Evolutionary conservation across 345 rosid genomes (phyloP), one percentile per base, ranked within the genome.

Genomic region (Rhizophora apiculata): DNA sequence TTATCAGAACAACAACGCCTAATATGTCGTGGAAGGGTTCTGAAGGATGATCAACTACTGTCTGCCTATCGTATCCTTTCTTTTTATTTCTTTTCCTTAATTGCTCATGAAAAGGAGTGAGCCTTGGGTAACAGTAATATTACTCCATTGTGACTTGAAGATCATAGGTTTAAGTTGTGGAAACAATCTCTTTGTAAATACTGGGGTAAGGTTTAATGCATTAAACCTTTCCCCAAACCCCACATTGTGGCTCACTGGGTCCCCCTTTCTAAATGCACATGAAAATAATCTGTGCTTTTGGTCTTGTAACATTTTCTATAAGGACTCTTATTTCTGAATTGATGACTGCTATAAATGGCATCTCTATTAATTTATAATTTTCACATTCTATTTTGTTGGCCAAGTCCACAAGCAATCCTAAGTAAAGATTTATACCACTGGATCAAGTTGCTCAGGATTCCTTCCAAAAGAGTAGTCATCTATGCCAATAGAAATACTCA

Each of bases 51-150:
- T 68, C 90, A 89, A 63, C 88, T 89, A 15, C 92, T 89, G 59
- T 89, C 96, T 70, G 96, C 96, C 26, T 87, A 89, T 68, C 90
- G 96, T 89, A 89, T 89, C 96, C 87, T 80, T 76, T 27, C 63
- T 64, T 29, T n/a, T 65, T 55, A 22, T 36, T 43, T 43, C 49
- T 15, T 13, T 43, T 43, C 16, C 15, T 1, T 68, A 36, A 20
- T 18, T 57, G 36, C 64, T 70, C 20, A 60, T 64, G 9, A 16
- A 64, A 64, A 56, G 13, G 49, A 11, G 16, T 0, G 5, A 43
- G 49, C 5, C 18, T 11, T 43, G 49, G 18, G 49, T 43, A 11
- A 11, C 16, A 15, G 19, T 43, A 13, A 43, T 13, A 43, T 43
- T 13, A 43, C 18, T 15, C 3, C 49, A 13, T 43, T 43, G 5